Evolutionary conservation across 208 protist genomes (phyloP), one percentile per base, ranked within the genome.

Genomic region (Leishmania guyanensis): DNA sequence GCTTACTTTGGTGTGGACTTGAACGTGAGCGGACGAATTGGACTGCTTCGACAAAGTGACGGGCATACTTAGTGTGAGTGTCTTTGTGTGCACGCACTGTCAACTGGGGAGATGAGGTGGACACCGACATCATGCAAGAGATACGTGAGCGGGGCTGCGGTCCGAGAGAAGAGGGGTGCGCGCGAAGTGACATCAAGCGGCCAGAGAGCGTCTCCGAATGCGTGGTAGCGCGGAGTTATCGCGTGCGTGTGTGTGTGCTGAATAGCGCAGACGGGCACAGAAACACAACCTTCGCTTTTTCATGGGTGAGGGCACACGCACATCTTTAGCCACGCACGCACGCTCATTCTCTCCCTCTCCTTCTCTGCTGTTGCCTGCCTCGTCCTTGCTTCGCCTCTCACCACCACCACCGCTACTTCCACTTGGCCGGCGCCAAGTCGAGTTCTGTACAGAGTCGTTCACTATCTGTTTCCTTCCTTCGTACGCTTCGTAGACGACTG

Each of bases 391-490:
- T 29, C 26, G 26, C 29, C 20, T 72, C 16, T 4, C 60, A 12
- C 66, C 5, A 12, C 66, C 46, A 60, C 39, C n/a, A 33, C 33
- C 51, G 46, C 26, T 33, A 81, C 29, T 54, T 29, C 51, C 58
- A 29, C 70, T 78, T 74, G 17, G 12, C 58, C n/a, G 4, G 6
- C 60, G 12, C 65, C 22, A 50, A 51, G 46, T 29, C 68, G 43
- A 26, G 22, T 16, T 33, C 36, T 33, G 14, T 16, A 29, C 6
- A 9, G 36, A 51, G 68, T 14, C 43, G 29, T 33, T 46, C 39
- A 29, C 33, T 69, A 69, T 84, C 26, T 58, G 68, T 77, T 66
- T 69, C 43, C 75, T 64, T 75, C 48, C 64, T 69, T 50, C 56
- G 64, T 60, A 17, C 33, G 58, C 54, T 48, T 79, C n/a, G 56